Conservation (phyloP, 163 green algal species). For the Coccomyxa subellipsoidea region DNA sequence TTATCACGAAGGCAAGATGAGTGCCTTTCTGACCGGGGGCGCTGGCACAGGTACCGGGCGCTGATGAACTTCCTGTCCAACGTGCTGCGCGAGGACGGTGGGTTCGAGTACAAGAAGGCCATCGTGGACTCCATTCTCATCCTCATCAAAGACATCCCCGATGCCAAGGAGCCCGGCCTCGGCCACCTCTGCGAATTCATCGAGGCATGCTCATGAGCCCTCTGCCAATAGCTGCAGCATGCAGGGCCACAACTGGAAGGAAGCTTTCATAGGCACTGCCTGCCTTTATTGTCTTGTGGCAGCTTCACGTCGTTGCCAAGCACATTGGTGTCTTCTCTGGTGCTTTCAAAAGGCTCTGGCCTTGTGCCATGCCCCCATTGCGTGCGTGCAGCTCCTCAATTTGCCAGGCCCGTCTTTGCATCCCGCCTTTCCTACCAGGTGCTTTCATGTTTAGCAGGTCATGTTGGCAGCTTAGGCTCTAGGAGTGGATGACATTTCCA, state of each 20-base stretch:
- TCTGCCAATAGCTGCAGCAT: not conserved
- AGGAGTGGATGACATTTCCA: too few relatives aligned
- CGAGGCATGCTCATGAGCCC: constrained; percentile 50
- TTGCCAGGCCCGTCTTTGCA: not conserved
- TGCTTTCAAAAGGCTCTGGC: not conserved
- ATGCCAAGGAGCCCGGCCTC: constrained; percentile 95
- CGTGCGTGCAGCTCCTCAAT: not conserved
- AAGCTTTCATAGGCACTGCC: too few relatives aligned
- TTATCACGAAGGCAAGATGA: too few relatives aligned
- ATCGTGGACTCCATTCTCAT: constrained; percentile 54
- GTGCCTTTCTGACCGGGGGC: too few relatives aligned
- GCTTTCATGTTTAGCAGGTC: too few relatives aligned
- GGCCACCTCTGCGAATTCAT: constrained; percentile 99
- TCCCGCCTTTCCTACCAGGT: too few relatives aligned
- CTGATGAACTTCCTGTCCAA: constrained; percentile 96
- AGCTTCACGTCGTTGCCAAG: too few relatives aligned
- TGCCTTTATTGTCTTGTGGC: too few relatives aligned
- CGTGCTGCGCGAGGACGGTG: constrained; percentile 95
- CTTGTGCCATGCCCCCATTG: not conserved
- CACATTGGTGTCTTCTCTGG: too few relatives aligned
- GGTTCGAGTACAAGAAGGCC: constrained; percentile 98
- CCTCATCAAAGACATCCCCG: constrained; percentile 84
- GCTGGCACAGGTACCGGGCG: constrained; percentile 93
- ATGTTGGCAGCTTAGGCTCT: not conserved
- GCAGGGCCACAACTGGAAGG: too few relatives aligned